Base-by-base conservation (phyloP, 306 rosid species). In the Prunus mume region DNA sequence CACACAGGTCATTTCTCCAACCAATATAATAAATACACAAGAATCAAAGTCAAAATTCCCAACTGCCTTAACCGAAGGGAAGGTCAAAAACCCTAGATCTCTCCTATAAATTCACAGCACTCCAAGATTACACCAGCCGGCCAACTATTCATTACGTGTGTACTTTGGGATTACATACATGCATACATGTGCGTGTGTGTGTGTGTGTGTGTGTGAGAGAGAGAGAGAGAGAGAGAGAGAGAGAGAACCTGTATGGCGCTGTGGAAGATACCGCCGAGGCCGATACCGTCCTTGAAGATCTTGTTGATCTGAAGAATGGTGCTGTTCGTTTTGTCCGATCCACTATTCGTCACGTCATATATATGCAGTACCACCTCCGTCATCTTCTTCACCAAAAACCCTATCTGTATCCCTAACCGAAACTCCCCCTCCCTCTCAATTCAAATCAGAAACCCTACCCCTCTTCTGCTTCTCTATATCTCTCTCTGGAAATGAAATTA, bases 251-350 rank as follows among this genome's bases (percentile, higher is more conserved):
- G 98, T 73, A 96, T 91, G 60, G 99, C 99, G 82, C 98, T 96
- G 76, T 96, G 98, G 84, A 96, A 96, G 78, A 96, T 96, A 12
- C 99, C 99, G 57, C 99, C 99, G 6, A 96, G 81, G 68, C 99
- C 98, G 73, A 96, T 96, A 54, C 99, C 98, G 75, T 96, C 99
- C 79, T 93, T 96, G 85, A 96, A 96, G 87, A 96, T 91, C 98
- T 87, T 96, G 80, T 96, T 96, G 97, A 93, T 96, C 79, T 96
- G 90, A 72, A 96, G 78, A 85, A 96, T 96, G 81, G 99, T 96
- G 83, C 54, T 91, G 83, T 96, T 96, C 13, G 99, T 91, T 80
- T 93, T 92, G 54, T 96, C 99, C 55, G 99, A 96, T 96, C 98
- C 99, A 85, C 98, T 96, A 77, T 96, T 96, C 61, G 99, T 96